Conservation (phyloP, 805 yeast species). For the Candida ulmi region DNA sequence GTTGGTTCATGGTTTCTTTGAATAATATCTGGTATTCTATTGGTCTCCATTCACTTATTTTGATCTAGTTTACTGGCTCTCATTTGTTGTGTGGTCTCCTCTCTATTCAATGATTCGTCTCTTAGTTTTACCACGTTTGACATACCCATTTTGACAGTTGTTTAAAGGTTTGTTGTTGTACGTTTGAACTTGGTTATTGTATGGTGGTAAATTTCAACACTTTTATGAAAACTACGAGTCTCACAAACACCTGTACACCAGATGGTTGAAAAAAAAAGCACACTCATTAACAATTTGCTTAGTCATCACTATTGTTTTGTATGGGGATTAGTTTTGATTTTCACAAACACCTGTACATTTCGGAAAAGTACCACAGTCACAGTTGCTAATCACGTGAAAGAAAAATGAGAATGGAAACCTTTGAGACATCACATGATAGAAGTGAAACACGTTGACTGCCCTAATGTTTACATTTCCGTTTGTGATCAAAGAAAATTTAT, state of each 20-base stretch:
- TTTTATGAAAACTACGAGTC: constrained; percentile 10
- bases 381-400: no score
- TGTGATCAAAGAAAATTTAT: background rate
- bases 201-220: constrained; percentile 15
- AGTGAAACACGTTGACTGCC: no score
- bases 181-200: background rate
- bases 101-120: background rate
- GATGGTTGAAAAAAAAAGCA: background rate
- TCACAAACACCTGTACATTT: background rate
- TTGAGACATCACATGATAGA: background rate
- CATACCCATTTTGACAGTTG: constrained; percentile 27
- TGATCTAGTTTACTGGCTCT: no score
- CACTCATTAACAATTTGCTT: background rate
- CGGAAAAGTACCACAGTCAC: no score
- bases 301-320: background rate
- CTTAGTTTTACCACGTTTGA: constrained; percentile 1
- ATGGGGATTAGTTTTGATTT: no score
- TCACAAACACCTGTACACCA: constrained; percentile 1
- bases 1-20: no score
- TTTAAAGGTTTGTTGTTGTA: constrained; percentile 15
- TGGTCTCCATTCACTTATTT: no score
- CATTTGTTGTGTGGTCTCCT: no score
- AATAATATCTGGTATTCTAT: no score
- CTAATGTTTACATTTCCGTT: constrained; percentile 1
- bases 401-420: no score